These are phyloP conservation scores for Mercurialis annua DNA, from an alignment of 345 rosid genomes.

Conservation along the genomic window DNA sequence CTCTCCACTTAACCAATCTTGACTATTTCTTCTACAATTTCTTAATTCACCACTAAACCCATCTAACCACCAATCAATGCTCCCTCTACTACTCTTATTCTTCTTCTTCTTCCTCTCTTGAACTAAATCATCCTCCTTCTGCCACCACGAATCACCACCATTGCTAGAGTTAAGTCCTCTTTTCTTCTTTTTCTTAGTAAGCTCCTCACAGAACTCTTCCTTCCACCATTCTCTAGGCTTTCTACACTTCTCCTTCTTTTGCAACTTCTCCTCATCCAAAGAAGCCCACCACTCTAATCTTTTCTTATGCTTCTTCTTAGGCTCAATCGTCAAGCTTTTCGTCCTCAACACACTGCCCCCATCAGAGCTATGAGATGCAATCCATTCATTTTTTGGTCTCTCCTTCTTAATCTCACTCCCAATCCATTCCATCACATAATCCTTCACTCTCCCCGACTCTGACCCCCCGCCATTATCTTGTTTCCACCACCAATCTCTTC, in stretches of 20 bases:
- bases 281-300: constrained; percentile 34
- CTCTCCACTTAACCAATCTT: constrained; percentile 61
- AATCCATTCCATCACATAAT: constrained; percentile 81
- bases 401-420: constrained; percentile 75
- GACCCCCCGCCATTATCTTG: constrained; percentile 49
- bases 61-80: constrained; percentile 55
- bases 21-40: constrained; percentile 43
- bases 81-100: constrained; percentile 44
- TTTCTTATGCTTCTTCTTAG: constrained; percentile 35
- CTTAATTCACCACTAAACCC: constrained; percentile 56
- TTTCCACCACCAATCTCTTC: constrained; percentile 30
- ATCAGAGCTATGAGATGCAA: constrained; percentile 31
- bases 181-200: constrained; percentile 54
- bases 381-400: constrained; percentile 49
- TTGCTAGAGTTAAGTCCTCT: constrained; percentile 34
- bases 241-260: constrained; percentile 49
- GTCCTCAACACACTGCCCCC: constrained; percentile 30
- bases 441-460: constrained; percentile 68
- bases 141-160: constrained; percentile 65
- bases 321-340: constrained; percentile 26
- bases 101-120: constrained; percentile 46
- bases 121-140: constrained; percentile 44
- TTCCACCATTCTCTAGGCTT: constrained; percentile 88
- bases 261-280: constrained; percentile 25
- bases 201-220: constrained; percentile 77